Base-by-base conservation (phyloP, 768 basidiomycete genomes). In the Glaciozyma antarctica region DNA sequence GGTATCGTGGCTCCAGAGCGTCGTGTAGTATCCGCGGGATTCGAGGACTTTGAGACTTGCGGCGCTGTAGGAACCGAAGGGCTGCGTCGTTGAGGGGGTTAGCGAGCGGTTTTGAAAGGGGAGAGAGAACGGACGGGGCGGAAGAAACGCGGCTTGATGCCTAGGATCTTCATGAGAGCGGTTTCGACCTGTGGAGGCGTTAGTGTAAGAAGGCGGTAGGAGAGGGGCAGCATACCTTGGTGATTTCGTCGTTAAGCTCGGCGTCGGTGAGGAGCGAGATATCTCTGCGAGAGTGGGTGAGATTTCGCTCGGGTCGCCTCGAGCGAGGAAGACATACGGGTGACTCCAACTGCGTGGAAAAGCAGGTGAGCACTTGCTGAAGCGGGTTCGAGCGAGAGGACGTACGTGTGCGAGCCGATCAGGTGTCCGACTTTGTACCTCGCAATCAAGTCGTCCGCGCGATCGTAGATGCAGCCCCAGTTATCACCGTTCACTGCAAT, bases 191-290 rank as follows among this genome's bases (percentile, higher is more conserved):
- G 38, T 2, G 12, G 10, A 41, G 5, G 13, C 5, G 5, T 41
- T 13, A 41, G 38, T 41, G 38, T 41, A 15, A 2, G 38, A 41
- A 15, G 10, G 5, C 34, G 12, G 38, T 7, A 41, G 12, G 13
- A 41, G 38, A 15, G 38, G 38, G 10, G 12, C 8, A 12, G 12
- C 38, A 12, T 2, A 41, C 65, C 22, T 61, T 51, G 30, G 68
- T 44, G 22, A 73, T 54, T 59, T 73, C 66, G 10, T 58, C 38
- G 62, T 72, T 69, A 22, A 73, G 60, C 41, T 70, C 47, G 13
- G 57, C 57, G 21, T 45, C 44, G 9, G 65, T 59, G 13, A 73
- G 43, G 12, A 16, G 58, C 13, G 69, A 9, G 26, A 72, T 69
- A 61, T 73, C 67, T 34, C 32, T 32, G 32, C 32, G 5, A 32